phyloP scores from a whole-genome alignment of 1,284 basidiomycete genomes.

The Puccinia horiana region DNA sequence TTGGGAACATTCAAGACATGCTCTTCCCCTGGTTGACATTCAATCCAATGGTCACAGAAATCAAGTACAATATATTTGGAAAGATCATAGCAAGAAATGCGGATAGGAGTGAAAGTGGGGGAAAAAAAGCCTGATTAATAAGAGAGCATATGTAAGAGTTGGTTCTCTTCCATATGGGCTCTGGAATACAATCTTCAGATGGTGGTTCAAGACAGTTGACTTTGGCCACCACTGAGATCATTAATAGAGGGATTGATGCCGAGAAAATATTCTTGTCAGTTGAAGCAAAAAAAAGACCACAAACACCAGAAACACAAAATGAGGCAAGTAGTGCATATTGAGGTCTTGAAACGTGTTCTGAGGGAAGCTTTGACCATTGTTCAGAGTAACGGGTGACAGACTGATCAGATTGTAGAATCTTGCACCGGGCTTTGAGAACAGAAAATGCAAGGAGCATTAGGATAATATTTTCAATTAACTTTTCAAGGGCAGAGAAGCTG shows the following conservation, averaged over 20 bases:
- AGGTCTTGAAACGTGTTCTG: neutral
- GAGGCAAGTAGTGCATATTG: neutral
- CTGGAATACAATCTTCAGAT: neutral
- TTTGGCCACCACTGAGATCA: neutral
- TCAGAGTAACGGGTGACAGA: neutral
- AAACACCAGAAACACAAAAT: neutral
- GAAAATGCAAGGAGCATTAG: conserved; percentile 8
- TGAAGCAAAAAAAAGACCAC: neutral
- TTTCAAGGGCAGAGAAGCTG: neutral
- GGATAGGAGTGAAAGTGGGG: neutral
- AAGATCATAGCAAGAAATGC: neutral
- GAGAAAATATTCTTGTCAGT: neutral
- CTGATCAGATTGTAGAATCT: neutral
- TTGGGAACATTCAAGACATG: neutral
- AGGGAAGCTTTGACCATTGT: neutral
- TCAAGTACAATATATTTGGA: conserved; percentile 12
- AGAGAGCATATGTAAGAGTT: conserved; percentile 12
- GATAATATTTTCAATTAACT: neutral
- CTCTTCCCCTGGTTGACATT: neutral
- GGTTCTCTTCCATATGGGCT: conserved; percentile 21
- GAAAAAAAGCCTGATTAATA: neutral
- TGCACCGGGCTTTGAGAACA: conserved; percentile 9
- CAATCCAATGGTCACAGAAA: conserved; percentile 2
- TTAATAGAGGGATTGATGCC: neutral
- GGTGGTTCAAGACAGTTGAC: neutral